Evolutionary conservation across 768 basidiomycete genomes (phyloP).

Genomic region (Lentinula raphanica): DNA sequence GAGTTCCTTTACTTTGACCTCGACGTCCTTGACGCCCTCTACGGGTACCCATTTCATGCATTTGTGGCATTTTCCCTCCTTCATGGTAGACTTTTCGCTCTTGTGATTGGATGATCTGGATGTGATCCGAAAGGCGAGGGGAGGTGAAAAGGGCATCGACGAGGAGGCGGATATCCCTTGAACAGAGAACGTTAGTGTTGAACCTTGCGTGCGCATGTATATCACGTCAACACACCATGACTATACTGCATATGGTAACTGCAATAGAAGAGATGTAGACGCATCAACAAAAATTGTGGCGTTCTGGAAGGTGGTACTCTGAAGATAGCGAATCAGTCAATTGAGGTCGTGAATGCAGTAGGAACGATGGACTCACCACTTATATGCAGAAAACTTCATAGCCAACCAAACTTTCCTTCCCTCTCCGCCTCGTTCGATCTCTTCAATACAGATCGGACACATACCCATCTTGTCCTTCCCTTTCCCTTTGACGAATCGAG

Average conservation of each 20-base stretch:
- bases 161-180: conserved; percentile 68
- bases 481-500: conserved; percentile 68
- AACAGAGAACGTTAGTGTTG: conserved; percentile 5
- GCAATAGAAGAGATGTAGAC: neutral
- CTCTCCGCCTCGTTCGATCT: conserved; percentile 53
- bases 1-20: conserved; percentile 73
- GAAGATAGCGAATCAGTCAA: neutral
- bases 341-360: neutral
- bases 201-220: neutral
- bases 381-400: conserved; percentile 79
- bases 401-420: conserved; percentile 64
- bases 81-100: conserved; percentile 52
- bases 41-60: conserved; percentile 69
- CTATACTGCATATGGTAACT: conserved; percentile 84
- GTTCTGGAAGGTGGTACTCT: conserved; percentile 15
- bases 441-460: conserved; percentile 74
- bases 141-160: conserved; percentile 73
- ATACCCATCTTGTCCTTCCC: conserved; percentile 67
- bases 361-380: conserved; percentile 47
- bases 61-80: conserved; percentile 75
- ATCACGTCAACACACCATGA: conserved; percentile 46
- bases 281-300: conserved; percentile 4
- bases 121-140: conserved; percentile 51
- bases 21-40: conserved; percentile 69
- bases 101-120: conserved; percentile 45